These are phyloP conservation scores for Urochloa ruziziensis DNA, from an alignment of 176 grass and related monocot genomes.

Conservation along the genomic window DNA sequence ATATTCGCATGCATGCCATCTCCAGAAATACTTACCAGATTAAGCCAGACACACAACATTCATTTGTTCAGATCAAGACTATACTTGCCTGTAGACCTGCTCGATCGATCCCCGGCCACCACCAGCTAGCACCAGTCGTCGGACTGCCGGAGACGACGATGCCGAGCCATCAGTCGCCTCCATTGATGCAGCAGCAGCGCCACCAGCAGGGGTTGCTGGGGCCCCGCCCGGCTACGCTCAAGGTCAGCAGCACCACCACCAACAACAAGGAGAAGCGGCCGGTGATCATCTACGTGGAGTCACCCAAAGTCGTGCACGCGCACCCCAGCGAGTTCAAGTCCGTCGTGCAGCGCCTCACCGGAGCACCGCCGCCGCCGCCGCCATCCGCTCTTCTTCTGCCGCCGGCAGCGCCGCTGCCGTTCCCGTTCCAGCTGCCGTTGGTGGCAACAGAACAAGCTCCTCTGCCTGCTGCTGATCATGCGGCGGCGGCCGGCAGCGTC, in stretches of 20 bases:
- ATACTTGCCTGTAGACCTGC: too few relatives aligned
- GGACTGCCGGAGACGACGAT: too few relatives aligned
- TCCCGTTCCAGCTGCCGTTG: neutral
- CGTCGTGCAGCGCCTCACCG: conserved; percentile 73
- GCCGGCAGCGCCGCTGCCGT: neutral
- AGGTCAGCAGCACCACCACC: conserved; percentile 32
- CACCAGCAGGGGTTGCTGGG: conserved; percentile 19
- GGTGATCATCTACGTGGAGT: conserved; percentile 63
- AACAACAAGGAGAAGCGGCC: conserved; percentile 28
- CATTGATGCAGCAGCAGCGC: neutral
- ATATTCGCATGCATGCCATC: too few relatives aligned
- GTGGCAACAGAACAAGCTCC: neutral
- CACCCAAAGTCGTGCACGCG: conserved; percentile 67
- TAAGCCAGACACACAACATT: too few relatives aligned
- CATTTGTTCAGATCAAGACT: too few relatives aligned
- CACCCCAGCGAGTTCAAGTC: conserved; percentile 65
- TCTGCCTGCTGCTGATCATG: conserved; percentile 1
- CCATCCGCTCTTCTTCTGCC: neutral
- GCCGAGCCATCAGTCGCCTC: neutral
- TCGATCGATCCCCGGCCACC: too few relatives aligned
- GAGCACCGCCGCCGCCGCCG: neutral
- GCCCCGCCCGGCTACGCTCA: conserved; percentile 46
- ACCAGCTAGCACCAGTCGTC: too few relatives aligned
- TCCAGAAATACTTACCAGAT: too few relatives aligned
- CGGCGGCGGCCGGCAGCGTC: neutral